phyloP scores from a whole-genome alignment of 2,329 filamentous ascomycete genomes.

The Chaetomium strumarium region DNA sequence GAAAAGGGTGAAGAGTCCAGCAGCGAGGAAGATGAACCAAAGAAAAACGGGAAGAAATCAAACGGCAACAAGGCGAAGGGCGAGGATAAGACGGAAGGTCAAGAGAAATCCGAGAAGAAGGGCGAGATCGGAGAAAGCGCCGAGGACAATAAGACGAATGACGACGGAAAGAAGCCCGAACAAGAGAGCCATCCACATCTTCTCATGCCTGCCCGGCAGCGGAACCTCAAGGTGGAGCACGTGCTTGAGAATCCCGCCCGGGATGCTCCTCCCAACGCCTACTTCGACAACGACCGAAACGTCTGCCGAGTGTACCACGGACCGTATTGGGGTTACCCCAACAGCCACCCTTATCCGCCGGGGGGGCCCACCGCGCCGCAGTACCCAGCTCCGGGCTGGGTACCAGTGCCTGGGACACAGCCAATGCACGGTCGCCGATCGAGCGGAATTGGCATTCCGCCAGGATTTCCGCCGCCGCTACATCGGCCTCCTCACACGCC shows the following conservation, averaged over 20 bases:
- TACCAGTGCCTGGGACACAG: conserved; percentile 26
- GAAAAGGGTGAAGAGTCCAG: neutral
- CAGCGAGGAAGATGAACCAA: neutral
- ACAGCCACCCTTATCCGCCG: conserved; percentile 42
- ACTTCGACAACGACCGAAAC: conserved; percentile 47
- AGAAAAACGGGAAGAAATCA: neutral
- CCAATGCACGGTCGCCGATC: conserved; percentile 33
- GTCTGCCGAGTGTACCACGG: conserved; percentile 54
- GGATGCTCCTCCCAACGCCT: conserved; percentile 55
- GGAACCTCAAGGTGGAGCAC: conserved; percentile 51
- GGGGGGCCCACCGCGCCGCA: conserved; percentile 23
- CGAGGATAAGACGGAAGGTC: neutral
- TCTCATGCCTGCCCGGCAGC: conserved; percentile 42
- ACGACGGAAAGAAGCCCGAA: conserved; percentile 21
- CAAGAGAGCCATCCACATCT: conserved; percentile 33
- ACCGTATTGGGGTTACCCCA: conserved; percentile 47
- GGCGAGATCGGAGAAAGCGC: neutral
- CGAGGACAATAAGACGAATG: neutral
- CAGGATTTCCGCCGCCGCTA: conserved; percentile 1
- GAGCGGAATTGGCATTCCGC: conserved; percentile 18
- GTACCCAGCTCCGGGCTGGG: conserved; percentile 37
- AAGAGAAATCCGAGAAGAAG: neutral
- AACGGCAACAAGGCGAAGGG: neutral
- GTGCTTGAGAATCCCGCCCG: conserved; percentile 42
- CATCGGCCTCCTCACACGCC: neutral